These are phyloP conservation scores for Syzygium syzygioides DNA, from an alignment of 441 rosid species.

Conservation along the genomic window DNA sequence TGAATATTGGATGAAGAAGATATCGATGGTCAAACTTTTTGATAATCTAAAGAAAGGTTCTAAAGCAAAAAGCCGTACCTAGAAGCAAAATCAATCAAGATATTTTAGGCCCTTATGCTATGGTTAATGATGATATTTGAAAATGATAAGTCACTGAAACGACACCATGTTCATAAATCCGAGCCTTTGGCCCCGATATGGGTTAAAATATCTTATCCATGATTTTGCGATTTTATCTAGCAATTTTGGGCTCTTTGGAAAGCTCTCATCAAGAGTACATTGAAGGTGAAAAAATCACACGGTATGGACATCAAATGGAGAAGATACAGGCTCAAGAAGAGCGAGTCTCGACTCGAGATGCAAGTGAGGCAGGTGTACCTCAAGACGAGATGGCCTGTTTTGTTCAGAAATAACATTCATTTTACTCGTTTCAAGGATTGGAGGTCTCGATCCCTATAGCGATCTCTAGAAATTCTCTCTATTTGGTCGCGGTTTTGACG, in stretches of 20 bases:
- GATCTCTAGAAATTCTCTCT: neutral
- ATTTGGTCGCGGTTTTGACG: neutral
- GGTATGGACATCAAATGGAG: neutral
- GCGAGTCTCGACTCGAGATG: neutral
- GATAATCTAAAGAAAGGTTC: neutral
- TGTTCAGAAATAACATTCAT: neutral
- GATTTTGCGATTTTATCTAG: neutral
- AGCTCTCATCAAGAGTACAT: neutral
- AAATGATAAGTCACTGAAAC: neutral
- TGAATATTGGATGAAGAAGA: neutral
- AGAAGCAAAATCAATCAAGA: neutral
- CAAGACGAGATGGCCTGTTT: neutral
- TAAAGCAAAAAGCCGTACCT: neutral
- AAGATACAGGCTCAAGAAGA: neutral
- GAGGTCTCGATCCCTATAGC: neutral
- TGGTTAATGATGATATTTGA: neutral
- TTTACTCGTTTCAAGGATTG: neutral
- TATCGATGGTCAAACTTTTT: neutral
- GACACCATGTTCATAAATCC: neutral
- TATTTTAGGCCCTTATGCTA: neutral
- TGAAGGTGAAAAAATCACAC: neutral
- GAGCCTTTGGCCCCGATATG: neutral
- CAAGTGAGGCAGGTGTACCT: neutral
- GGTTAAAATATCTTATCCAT: accelerated
- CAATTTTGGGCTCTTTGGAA: neutral